These are phyloP conservation scores for Cercospora zeina DNA, from an alignment of 2,329 filamentous ascomycete genomes.

Conservation along the genomic window DNA sequence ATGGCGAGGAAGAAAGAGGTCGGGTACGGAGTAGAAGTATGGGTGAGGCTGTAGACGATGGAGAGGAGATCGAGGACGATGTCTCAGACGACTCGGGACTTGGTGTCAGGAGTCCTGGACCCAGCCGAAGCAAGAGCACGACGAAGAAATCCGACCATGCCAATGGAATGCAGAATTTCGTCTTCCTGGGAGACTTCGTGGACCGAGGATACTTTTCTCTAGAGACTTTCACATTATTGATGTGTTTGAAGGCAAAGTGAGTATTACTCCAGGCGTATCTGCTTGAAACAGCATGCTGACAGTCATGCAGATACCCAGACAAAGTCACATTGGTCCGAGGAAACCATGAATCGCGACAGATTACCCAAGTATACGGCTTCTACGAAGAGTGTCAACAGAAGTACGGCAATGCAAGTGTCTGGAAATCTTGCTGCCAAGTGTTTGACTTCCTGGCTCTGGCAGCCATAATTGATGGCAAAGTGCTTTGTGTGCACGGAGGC, in stretches of 20 bases:
- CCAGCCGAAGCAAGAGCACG: conserved; percentile 41
- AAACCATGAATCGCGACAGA: conserved; percentile 77
- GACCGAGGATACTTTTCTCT: conserved; percentile 73
- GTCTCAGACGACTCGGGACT: conserved; percentile 49
- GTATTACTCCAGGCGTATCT: conserved; percentile 19
- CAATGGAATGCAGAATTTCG: conserved; percentile 66
- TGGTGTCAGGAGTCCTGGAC: conserved; percentile 43
- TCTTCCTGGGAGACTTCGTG: conserved; percentile 73
- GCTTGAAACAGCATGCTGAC: neutral
- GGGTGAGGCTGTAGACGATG: conserved; percentile 45
- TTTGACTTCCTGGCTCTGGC: conserved; percentile 76
- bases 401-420: conserved; percentile 74
- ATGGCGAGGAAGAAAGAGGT: conserved; percentile 51
- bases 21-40: conserved; percentile 41
- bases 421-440: conserved; percentile 77
- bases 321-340: conserved; percentile 71
- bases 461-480: conserved; percentile 71
- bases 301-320: conserved; percentile 62
- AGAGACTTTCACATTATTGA: conserved; percentile 70
- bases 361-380: conserved; percentile 76
- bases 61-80: conserved; percentile 52
- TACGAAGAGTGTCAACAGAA: conserved; percentile 77
- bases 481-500: conserved; percentile 71
- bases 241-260: conserved; percentile 71
- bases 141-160: conserved; percentile 41